Conservation (phyloP, 2,329 filamentous ascomycete species). For the Fusarium marasasianum region DNA sequence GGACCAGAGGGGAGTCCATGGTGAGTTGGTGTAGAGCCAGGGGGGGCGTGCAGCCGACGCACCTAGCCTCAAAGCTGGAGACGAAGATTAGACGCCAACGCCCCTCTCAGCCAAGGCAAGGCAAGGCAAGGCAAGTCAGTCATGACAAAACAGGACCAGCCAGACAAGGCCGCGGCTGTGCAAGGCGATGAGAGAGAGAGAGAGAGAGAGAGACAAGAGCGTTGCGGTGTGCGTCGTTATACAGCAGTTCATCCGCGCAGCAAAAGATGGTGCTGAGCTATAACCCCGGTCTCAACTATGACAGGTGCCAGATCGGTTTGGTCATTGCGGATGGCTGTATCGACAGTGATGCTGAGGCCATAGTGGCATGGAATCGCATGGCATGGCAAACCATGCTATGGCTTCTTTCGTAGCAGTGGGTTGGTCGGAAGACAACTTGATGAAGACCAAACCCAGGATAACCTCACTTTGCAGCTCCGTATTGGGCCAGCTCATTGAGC, state of each 20-base stretch:
- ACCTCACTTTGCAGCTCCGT: slow-evolving; percentile 22
- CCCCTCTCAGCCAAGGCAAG: slow-evolving; percentile 27
- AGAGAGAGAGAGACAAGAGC: slow-evolving; percentile 26
- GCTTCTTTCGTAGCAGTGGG: slow-evolving; percentile 8
- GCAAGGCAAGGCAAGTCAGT: slow-evolving; percentile 2
- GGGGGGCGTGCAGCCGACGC: slow-evolving; percentile 27
- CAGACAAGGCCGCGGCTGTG: slow-evolving; percentile 35
- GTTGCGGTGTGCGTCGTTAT: slow-evolving; percentile 34
- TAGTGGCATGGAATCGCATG: slow-evolving; percentile 16
- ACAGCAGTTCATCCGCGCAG: slow-evolving; percentile 30
- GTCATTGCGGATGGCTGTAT: slow-evolving; percentile 12
- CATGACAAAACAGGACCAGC: slow-evolving; percentile 3
- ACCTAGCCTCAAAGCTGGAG: slow-evolving; percentile 22
- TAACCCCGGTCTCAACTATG: slow-evolving; percentile 22
- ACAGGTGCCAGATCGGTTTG: slow-evolving; percentile 37
- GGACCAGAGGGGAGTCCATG: slow-evolving; percentile 28
- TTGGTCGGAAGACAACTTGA: slow-evolving; percentile 13
- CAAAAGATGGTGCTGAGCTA: slow-evolving; percentile 16
- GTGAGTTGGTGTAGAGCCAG: slow-evolving; percentile 26
- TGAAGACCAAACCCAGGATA: slow-evolving; percentile 24
- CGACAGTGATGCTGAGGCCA: slow-evolving; percentile 33
- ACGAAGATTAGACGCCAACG: slow-evolving; percentile 34
- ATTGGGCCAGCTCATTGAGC: slow-evolving; percentile 26
- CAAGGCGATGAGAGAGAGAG: slow-evolving; percentile 26
- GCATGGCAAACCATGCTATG: slow-evolving; percentile 11